These are phyloP conservation scores for Euphorbia schlechtendalii DNA, from an alignment of 441 rosid genomes.

Conservation along the genomic window DNA sequence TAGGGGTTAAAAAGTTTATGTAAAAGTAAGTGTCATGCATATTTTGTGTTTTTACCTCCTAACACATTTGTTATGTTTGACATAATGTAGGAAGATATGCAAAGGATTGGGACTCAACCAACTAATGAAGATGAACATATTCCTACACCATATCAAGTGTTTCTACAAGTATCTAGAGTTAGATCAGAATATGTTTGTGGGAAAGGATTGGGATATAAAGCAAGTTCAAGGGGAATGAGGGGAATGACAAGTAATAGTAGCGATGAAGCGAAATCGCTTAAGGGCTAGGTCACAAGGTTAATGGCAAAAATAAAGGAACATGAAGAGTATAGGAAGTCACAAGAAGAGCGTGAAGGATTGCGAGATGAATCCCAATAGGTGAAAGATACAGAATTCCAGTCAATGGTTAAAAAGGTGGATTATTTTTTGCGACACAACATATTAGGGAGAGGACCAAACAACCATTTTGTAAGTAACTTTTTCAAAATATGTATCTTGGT, in stretches of 20 bases:
- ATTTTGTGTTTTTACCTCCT: no score
- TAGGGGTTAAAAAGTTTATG: no score
- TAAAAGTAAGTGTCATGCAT: no score
- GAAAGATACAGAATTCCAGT: no score
- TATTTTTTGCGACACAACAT: no score
- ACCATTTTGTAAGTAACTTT: no score
- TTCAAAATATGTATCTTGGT: no score
- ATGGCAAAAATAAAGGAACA: background rate
- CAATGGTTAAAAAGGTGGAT: no score
- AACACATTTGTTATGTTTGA: background rate
- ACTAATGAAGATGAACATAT: background rate
- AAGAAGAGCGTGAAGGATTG: background rate
- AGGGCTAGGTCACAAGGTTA: no score
- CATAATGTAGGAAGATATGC: no score
- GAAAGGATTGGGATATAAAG: background rate
- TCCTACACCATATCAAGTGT: background rate
- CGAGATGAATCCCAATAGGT: background rate
- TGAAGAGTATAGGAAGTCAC: background rate
- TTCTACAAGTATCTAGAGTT: background rate
- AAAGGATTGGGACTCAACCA: conserved; percentile 3
- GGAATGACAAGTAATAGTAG: background rate
- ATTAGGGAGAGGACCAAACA: no score
- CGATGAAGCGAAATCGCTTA: background rate
- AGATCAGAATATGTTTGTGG: background rate
- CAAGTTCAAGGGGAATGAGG: background rate